A percentile compares a stretch with the other conserved stretches of the same genome.
Evolutionary conservation across 1,284 basidiomycete genomes (phyloP).

Genomic region (Rugosomyces carneus): DNA sequence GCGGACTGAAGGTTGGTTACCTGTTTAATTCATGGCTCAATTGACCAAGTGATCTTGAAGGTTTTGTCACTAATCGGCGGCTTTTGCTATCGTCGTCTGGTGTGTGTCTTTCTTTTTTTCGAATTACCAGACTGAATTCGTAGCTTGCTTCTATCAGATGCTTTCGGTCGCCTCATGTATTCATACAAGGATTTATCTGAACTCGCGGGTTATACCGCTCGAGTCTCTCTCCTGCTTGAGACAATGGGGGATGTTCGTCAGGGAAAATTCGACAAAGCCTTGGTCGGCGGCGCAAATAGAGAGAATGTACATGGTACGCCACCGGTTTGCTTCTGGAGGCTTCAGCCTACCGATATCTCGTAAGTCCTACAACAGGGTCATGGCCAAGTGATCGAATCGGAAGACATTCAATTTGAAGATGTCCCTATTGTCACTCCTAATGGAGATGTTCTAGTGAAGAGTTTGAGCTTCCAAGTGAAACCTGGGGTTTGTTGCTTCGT

Average conservation of each 20-base stretch:
- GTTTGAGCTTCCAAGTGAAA: slow-evolving; percentile 85
- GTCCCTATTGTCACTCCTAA: slow-evolving; percentile 97
- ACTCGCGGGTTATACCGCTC: slow-evolving; percentile 91
- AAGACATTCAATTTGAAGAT: slow-evolving; percentile 86
- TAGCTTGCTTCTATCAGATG: slow-evolving; percentile 40
- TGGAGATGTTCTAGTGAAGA: slow-evolving; percentile 84
- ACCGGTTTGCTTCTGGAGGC: neutral
- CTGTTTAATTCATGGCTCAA: neutral
- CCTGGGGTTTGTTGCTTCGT: slow-evolving; percentile 62
- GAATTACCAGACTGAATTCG: neutral
- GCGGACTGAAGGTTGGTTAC: slow-evolving; percentile 71
- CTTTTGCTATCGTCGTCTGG: slow-evolving; percentile 81
- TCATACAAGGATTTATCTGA: slow-evolving; percentile 96
- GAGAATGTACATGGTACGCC: slow-evolving; percentile 75
- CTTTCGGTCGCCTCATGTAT: slow-evolving; percentile 85
- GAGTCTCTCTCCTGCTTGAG: slow-evolving; percentile 85
- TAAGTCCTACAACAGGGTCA: slow-evolving; percentile 70
- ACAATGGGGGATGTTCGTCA: slow-evolving; percentile 86
- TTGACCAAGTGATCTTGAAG: slow-evolving; percentile 29
- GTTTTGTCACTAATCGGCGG: slow-evolving; percentile 92
- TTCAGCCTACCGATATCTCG: slow-evolving; percentile 3
- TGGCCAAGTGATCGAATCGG: slow-evolving; percentile 77
- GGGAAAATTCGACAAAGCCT: slow-evolving; percentile 86
- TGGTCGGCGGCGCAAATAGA: slow-evolving; percentile 70
- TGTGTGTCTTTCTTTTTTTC: slow-evolving; percentile 20